Evolutionary conservation across 2,329 filamentous ascomycete genomes (phyloP).

Genomic region (Colletotrichum cereale): DNA sequence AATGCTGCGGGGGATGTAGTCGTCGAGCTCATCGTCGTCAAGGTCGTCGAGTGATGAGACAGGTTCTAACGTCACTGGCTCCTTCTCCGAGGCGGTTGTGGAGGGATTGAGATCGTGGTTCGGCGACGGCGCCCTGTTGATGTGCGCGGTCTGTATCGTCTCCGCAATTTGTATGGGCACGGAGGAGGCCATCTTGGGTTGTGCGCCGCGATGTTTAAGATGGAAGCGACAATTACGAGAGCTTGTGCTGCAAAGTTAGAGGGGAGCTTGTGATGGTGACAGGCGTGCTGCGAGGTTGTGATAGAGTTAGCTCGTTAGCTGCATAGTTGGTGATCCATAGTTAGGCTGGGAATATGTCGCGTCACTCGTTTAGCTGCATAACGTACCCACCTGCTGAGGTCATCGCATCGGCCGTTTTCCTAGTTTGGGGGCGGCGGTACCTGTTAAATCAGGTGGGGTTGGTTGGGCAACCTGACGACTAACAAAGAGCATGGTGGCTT

Average conservation of each 20-base stretch:
- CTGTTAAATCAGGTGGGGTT: slow-evolving; percentile 24
- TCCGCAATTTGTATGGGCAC: slow-evolving; percentile 78
- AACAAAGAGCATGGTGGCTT: slow-evolving; percentile 22
- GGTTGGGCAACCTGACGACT: slow-evolving; percentile 8
- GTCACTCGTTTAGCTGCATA: slow-evolving; percentile 11
- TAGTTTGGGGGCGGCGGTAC: not conserved
- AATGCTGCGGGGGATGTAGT: slow-evolving; percentile 77
- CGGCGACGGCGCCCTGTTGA: slow-evolving; percentile 79
- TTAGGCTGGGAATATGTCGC: no score
- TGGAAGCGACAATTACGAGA: not conserved
- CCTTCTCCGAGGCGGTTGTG: slow-evolving; percentile 76
- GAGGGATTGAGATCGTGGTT: slow-evolving; percentile 84
- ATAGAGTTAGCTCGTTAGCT: slow-evolving; percentile 35
- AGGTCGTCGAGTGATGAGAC: slow-evolving; percentile 52
- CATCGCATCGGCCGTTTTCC: slow-evolving; percentile 23
- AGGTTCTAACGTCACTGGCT: slow-evolving; percentile 55
- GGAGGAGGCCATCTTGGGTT: slow-evolving; percentile 60
- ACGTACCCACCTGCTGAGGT: slow-evolving; percentile 7
- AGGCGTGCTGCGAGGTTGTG: slow-evolving; percentile 22
- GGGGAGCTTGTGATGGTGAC: slow-evolving; percentile 6
- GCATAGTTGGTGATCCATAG: not conserved
- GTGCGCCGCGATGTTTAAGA: not conserved
- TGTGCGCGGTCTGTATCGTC: slow-evolving; percentile 83
- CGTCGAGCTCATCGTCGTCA: slow-evolving; percentile 63
- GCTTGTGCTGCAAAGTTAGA: slow-evolving; percentile 6